Evolutionary conservation across 2,329 filamentous ascomycete genomes (phyloP).

Genomic region (Penicillium sclerotigenum): DNA sequence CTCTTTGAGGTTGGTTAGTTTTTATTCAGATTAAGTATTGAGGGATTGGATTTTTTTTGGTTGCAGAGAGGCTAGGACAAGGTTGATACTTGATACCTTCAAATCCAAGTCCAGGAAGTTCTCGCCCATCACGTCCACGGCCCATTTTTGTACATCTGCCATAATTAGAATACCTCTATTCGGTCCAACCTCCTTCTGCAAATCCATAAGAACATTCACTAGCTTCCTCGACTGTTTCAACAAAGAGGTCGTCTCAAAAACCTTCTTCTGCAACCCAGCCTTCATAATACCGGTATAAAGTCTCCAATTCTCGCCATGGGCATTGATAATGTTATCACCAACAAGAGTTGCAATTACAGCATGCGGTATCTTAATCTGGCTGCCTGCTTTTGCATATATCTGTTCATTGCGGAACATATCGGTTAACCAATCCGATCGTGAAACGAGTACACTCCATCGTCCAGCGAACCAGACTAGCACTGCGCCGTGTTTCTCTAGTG

Average conservation of each 20-base stretch:
- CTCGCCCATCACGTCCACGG: constrained; percentile 27
- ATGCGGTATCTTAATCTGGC: constrained; percentile 43
- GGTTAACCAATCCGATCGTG: constrained; percentile 44
- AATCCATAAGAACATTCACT: constrained; percentile 23
- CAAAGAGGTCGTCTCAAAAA: constrained; percentile 23
- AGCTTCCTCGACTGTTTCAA: constrained; percentile 24
- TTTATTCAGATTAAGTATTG: not conserved
- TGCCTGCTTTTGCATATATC: constrained; percentile 40
- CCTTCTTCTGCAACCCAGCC: constrained; percentile 34
- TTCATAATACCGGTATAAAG: constrained; percentile 38
- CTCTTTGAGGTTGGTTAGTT: constrained; percentile 11
- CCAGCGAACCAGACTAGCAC: constrained; percentile 51
- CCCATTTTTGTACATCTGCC: constrained; percentile 26
- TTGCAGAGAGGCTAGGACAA: not conserved
- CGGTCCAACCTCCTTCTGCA: constrained; percentile 10
- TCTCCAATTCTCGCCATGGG: constrained; percentile 35
- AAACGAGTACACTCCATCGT: constrained; percentile 50
- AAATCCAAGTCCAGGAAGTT: constrained; percentile 28
- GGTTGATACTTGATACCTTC: constrained; percentile 13
- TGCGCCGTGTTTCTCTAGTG: constrained; percentile 37
- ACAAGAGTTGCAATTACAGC: constrained; percentile 39
- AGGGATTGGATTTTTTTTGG: not conserved
- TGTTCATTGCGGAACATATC: constrained; percentile 38
- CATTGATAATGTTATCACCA: constrained; percentile 44
- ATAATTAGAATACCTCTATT: constrained; percentile 19